A percentile compares a stretch with the other conserved stretches of the same genome.
Evolutionary conservation across 1,139 yeast genomes (phyloP).

Genomic region (Debaryomyces fabryi): DNA sequence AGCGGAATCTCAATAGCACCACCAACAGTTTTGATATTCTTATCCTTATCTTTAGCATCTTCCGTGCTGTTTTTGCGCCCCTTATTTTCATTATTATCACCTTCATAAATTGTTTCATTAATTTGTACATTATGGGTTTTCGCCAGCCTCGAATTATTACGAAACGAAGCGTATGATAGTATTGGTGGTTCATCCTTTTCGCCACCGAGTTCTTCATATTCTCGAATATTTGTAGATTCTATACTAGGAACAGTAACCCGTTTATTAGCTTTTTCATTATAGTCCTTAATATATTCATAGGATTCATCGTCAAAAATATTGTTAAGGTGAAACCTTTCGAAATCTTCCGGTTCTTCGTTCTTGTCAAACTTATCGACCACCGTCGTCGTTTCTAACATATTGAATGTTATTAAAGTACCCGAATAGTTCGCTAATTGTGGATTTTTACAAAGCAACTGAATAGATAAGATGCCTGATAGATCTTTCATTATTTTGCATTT

Average conservation of each 20-base stretch:
- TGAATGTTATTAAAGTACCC: constrained; percentile 66
- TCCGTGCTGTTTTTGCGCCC: constrained; percentile 16
- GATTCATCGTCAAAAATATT: constrained; percentile 29
- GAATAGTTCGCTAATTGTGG: constrained; percentile 39
- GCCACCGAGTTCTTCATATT: constrained; percentile 17
- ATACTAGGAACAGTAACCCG: neutral
- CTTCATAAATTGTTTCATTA: constrained; percentile 14
- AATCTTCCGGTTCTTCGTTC: constrained; percentile 7
- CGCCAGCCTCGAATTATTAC: constrained; percentile 1
- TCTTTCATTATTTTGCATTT: constrained; percentile 66
- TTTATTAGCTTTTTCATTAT: constrained; percentile 7
- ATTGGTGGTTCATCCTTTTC: constrained; percentile 12
- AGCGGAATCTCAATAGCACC: constrained; percentile 47
- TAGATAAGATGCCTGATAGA: constrained; percentile 52
- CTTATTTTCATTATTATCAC: constrained; percentile 10
- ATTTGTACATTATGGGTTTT: constrained; percentile 10
- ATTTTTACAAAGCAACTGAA: constrained; percentile 47
- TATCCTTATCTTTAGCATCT: constrained; percentile 18
- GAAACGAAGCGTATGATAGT: constrained; percentile 24
- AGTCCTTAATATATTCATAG: constrained; percentile 26
- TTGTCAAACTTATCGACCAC: constrained; percentile 17
- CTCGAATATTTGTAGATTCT: constrained; percentile 11
- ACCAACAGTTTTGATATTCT: constrained; percentile 26
- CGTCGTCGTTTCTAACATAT: constrained; percentile 51
- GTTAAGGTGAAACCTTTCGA: constrained; percentile 13